These are phyloP conservation scores for Ceratocystis variospora DNA, from an alignment of 2,329 filamentous ascomycete species.

Conservation along the genomic window DNA sequence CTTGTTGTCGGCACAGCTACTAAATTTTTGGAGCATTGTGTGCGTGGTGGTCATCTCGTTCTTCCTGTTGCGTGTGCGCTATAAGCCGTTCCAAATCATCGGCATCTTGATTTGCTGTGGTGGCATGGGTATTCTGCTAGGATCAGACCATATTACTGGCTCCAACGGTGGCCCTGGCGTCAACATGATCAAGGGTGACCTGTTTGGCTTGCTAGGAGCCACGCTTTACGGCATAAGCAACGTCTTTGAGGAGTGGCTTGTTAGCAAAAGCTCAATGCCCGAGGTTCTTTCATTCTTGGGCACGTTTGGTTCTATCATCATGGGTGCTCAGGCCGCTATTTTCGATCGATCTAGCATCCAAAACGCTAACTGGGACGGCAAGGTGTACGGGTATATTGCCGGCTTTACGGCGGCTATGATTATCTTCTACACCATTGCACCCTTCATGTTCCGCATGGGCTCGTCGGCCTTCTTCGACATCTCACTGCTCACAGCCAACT, in stretches of 20 bases:
- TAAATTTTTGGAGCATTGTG: slow-evolving; percentile 98
- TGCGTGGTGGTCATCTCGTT: slow-evolving; percentile 80
- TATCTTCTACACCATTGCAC: slow-evolving; percentile 78
- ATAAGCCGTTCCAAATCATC: slow-evolving; percentile 69
- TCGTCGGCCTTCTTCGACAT: slow-evolving; percentile 95
- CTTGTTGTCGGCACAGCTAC: slow-evolving; percentile 79
- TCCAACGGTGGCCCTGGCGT: slow-evolving; percentile 51
- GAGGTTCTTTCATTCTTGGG: slow-evolving; percentile 88
- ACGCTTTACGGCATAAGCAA: slow-evolving; percentile 86
- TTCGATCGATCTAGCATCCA: slow-evolving; percentile 71
- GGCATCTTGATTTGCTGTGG: slow-evolving; percentile 87
- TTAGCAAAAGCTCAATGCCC: slow-evolving; percentile 73
- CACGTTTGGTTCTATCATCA: slow-evolving; percentile 79
- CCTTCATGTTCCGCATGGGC: slow-evolving; percentile 76
- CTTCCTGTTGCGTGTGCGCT: slow-evolving; percentile 69
- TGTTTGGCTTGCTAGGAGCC: slow-evolving; percentile 80
- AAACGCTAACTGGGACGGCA: slow-evolving; percentile 47
- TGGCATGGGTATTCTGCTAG: slow-evolving; percentile 76
- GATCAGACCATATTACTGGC: slow-evolving; percentile 71
- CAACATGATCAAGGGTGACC: slow-evolving; percentile 77
- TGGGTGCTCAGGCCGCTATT: slow-evolving; percentile 77
- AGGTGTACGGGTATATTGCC: slow-evolving; percentile 67
- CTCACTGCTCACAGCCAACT: slow-evolving; percentile 81
- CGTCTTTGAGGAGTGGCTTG: slow-evolving; percentile 87
- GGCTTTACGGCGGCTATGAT: slow-evolving; percentile 76